Conservation (phyloP, 1,139 yeast species). For the Yamadazyma spencermartinsiae region DNA sequence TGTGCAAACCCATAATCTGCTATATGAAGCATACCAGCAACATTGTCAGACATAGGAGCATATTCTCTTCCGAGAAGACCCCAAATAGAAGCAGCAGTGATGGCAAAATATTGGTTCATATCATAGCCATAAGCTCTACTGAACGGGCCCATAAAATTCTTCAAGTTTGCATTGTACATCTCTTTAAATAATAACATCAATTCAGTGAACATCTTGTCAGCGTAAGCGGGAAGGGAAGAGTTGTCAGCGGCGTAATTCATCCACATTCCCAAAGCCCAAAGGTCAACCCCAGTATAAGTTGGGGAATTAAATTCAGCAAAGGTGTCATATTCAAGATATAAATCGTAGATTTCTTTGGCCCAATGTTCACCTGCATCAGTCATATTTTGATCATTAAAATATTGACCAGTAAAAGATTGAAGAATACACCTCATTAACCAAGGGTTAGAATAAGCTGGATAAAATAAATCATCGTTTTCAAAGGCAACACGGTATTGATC, state of each 20-base stretch:
- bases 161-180: slow-evolving; percentile 4
- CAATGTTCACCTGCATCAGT: slow-evolving; percentile 11
- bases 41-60: slow-evolving; percentile 3
- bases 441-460: slow-evolving; percentile 13
- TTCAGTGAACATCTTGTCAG: slow-evolving; percentile 10
- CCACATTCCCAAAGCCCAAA: slow-evolving; percentile 14
- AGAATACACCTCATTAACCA: slow-evolving; percentile 15
- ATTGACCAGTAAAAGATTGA: slow-evolving; percentile 12
- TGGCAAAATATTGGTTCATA: slow-evolving; percentile 4
- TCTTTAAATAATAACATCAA: slow-evolving; percentile 7
- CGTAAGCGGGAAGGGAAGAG: slow-evolving; percentile 11
- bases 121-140: slow-evolving; percentile 3
- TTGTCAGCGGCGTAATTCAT: slow-evolving; percentile 11
- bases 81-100: slow-evolving; percentile 5
- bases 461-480: slow-evolving; percentile 7
- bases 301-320: slow-evolving; percentile 13
- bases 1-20: slow-evolving; percentile 5
- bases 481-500: slow-evolving; percentile 2
- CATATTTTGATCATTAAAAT: slow-evolving; percentile 11
- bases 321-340: slow-evolving; percentile 10
- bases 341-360: slow-evolving; percentile 10
- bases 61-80: slow-evolving; percentile 4
- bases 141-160: slow-evolving; percentile 3
- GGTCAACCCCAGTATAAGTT: slow-evolving; percentile 14
- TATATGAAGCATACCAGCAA: slow-evolving; percentile 3